phyloP scores from a whole-genome alignment of 495 filamentous ascomycete species.

The Antarctomyces pellizariae region DNA sequence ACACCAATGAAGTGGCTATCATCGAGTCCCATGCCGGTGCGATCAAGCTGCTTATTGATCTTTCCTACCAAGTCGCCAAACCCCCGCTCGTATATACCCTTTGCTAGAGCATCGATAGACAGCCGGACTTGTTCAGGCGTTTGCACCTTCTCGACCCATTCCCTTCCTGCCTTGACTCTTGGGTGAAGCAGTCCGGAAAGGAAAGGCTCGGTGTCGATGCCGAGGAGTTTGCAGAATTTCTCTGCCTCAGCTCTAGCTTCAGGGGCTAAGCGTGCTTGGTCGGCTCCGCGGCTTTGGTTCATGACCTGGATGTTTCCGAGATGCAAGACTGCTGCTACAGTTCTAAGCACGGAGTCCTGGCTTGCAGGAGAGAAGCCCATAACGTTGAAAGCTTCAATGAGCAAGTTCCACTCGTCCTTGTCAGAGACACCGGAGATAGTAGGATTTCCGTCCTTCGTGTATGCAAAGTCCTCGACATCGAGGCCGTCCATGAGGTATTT shows the following conservation, averaged over 20 bases:
- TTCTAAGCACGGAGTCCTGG: slow-evolving; percentile 59
- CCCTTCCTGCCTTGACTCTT: slow-evolving; percentile 77
- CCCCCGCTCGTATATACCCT: slow-evolving; percentile 89
- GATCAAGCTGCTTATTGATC: slow-evolving; percentile 81
- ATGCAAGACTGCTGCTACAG: slow-evolving; percentile 77
- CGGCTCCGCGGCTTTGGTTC: slow-evolving; percentile 70
- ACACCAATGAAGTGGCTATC: slow-evolving; percentile 94
- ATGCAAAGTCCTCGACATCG: slow-evolving; percentile 68
- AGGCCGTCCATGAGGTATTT: slow-evolving; percentile 50
- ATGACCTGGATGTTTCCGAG: slow-evolving; percentile 76
- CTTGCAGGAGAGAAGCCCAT: slow-evolving; percentile 88
- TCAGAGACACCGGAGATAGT: slow-evolving; percentile 82
- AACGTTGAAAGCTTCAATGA: slow-evolving; percentile 81
- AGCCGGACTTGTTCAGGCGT: slow-evolving; percentile 89
- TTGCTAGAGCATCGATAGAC: slow-evolving; percentile 74
- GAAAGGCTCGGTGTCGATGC: slow-evolving; percentile 65
- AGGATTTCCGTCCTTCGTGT: slow-evolving; percentile 78
- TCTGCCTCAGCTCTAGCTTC: slow-evolving; percentile 47
- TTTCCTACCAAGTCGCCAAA: slow-evolving; percentile 83
- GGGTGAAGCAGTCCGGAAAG: slow-evolving; percentile 77
- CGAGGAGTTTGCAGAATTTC: slow-evolving; percentile 63
- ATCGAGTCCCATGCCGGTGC: slow-evolving; percentile 50
- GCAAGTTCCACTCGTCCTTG: slow-evolving; percentile 62
- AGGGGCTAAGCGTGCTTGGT: slow-evolving; percentile 64
- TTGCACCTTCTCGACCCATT: slow-evolving; percentile 96